Conservation (phyloP, 139 green algal genomes). For the Closterium sp. region DNA sequence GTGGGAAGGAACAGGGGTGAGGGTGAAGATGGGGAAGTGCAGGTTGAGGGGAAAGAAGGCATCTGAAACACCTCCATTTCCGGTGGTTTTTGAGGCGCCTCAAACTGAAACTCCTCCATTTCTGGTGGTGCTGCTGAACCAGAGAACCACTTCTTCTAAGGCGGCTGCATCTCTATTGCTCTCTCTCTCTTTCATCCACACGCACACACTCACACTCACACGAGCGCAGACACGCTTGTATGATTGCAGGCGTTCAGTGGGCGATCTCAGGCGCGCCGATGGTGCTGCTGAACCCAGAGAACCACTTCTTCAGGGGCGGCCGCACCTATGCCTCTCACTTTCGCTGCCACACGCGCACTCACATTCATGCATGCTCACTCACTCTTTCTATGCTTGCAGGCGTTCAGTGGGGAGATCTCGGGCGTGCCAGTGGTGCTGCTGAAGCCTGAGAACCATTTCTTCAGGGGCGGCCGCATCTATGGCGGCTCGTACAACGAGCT, state of each 20-base stretch:
- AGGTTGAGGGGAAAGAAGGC: too few relatives aligned
- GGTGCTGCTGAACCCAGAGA: slow-evolving; percentile 14
- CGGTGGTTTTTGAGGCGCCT: background rate
- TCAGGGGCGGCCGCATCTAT: slow-evolving; percentile 77
- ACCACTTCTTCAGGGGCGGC: slow-evolving; percentile 43
- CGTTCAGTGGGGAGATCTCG: slow-evolving; percentile 14
- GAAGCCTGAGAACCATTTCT: slow-evolving; percentile 47
- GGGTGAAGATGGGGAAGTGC: too few relatives aligned
- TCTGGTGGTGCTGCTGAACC: background rate
- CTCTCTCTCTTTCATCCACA: too few relatives aligned
- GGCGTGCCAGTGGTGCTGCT: slow-evolving; percentile 44
- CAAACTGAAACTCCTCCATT: too few relatives aligned
- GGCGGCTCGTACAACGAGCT: slow-evolving; percentile 89
- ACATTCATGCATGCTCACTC: too few relatives aligned
- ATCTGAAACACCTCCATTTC: too few relatives aligned
- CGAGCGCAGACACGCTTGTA: background rate
- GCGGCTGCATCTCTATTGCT: too few relatives aligned
- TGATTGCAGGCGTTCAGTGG: background rate
- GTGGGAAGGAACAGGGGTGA: too few relatives aligned
- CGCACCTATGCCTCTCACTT: background rate
- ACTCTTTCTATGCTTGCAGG: background rate
- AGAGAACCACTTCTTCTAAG: too few relatives aligned
- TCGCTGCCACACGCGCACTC: background rate
- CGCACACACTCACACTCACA: too few relatives aligned
- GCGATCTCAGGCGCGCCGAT: background rate